Evolutionary conservation across 345 rosid genomes (phyloP).

Genomic region (Eutrema japonicum): DNA sequence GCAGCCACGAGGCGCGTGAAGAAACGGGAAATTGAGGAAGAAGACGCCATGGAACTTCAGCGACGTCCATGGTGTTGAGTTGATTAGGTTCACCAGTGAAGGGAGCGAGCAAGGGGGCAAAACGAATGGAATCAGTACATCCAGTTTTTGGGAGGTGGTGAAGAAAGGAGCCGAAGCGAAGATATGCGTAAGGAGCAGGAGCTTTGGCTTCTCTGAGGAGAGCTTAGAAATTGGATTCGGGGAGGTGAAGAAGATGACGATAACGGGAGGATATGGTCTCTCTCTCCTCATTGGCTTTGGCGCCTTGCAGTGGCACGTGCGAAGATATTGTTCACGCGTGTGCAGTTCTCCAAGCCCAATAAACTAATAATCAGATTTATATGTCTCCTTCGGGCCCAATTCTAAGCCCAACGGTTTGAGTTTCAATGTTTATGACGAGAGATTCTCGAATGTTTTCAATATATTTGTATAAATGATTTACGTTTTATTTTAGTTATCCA

Average conservation of each 20-base stretch:
- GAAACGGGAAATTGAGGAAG: constrained; percentile 44
- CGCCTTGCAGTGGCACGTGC: constrained; percentile 42
- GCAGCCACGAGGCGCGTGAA: constrained; percentile 50
- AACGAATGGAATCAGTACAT: constrained; percentile 17
- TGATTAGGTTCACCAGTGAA: constrained; percentile 37
- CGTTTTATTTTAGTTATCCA: no score
- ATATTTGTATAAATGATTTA: no score
- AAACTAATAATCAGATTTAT: background rate
- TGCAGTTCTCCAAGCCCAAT: constrained; percentile 13
- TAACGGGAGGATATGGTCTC: constrained; percentile 46
- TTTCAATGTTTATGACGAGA: background rate
- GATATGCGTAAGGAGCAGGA: background rate
- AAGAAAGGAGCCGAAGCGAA: background rate
- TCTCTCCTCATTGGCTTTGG: constrained; percentile 30
- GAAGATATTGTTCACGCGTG: constrained; percentile 8
- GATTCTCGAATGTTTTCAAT: background rate
- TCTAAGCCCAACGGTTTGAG: background rate
- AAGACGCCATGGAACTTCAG: constrained; percentile 50
- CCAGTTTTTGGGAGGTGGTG: background rate
- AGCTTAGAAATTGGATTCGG: constrained; percentile 33
- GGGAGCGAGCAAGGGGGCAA: background rate
- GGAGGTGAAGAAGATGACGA: constrained; percentile 36
- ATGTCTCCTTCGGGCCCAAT: background rate
- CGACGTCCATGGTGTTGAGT: constrained; percentile 55
- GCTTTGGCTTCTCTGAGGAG: background rate